phyloP scores from a whole-genome alignment of 257 asterid genomes.

The Solanum ahanhuiri region DNA sequence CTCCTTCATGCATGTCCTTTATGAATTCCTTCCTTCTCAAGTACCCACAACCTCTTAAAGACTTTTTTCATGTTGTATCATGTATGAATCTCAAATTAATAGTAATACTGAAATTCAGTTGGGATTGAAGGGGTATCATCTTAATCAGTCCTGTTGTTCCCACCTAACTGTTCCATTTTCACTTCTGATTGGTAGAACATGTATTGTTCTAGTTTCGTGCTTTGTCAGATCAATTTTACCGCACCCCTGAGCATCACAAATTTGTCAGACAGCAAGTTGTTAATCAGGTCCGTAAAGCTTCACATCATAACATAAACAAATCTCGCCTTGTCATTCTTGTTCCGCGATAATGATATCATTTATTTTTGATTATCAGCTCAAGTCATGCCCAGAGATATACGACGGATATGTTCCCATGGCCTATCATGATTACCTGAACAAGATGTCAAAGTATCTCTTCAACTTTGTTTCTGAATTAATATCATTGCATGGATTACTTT shows the following conservation, averaged over 20 bases:
- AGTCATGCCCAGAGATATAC: slow-evolving; percentile 63
- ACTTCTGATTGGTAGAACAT: slow-evolving; percentile 1
- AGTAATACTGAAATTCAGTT: background rate
- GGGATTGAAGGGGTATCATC: background rate
- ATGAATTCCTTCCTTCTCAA: background rate
- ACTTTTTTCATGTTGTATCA: background rate
- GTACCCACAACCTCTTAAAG: background rate
- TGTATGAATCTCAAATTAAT: background rate
- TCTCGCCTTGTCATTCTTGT: background rate
- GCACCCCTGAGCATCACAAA: slow-evolving; percentile 85
- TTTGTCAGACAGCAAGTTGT: slow-evolving; percentile 89
- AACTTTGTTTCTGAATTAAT: slow-evolving; percentile 2
- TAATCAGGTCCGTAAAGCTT: slow-evolving; percentile 52
- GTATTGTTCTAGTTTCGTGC: slow-evolving; percentile 61
- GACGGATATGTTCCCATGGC: slow-evolving; percentile 97
- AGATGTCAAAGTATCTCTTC: slow-evolving; percentile 73
- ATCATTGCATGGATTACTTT: slow-evolving; percentile 8
- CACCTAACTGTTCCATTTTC: background rate
- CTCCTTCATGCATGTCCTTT: background rate
- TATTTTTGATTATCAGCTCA: slow-evolving; percentile 48
- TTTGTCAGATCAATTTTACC: slow-evolving; percentile 89
- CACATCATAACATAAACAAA: background rate
- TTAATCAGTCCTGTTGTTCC: background rate
- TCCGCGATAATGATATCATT: slow-evolving; percentile 8
- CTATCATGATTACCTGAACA: slow-evolving; percentile 55